A percentile compares a stretch with the other conserved stretches of the same genome.
These are phyloP conservation scores for Paraphaeosphaeria minitans DNA, from an alignment of 2,329 filamentous ascomycete species.

Conservation along the genomic window DNA sequence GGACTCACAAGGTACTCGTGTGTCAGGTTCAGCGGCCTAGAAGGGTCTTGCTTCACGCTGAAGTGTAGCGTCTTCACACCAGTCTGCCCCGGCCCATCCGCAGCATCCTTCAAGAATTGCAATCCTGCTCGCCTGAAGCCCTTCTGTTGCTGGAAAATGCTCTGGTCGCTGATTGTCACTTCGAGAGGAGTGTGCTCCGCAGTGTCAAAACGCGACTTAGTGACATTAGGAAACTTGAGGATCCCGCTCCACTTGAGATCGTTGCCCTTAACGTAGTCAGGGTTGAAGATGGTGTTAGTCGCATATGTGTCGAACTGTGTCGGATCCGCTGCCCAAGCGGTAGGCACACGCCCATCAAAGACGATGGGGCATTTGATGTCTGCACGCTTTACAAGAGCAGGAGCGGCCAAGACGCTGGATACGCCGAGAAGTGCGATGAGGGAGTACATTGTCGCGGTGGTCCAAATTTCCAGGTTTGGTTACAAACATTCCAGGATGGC, in stretches of 20 bases:
- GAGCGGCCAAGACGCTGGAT: slow-evolving; percentile 33
- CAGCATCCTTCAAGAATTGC: slow-evolving; percentile 56
- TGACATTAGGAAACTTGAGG: slow-evolving; percentile 54
- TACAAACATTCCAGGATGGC: neutral
- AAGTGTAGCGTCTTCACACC: slow-evolving; percentile 68
- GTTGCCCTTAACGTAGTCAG: slow-evolving; percentile 59
- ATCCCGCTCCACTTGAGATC: slow-evolving; percentile 59
- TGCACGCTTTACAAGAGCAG: slow-evolving; percentile 18
- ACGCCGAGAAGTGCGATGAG: slow-evolving; percentile 29
- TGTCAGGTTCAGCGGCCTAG: slow-evolving; percentile 60
- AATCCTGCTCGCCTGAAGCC: slow-evolving; percentile 67
- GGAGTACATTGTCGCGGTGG: slow-evolving; percentile 29
- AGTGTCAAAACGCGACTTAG: slow-evolving; percentile 55
- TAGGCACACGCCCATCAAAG: slow-evolving; percentile 44
- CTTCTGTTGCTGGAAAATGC: slow-evolving; percentile 64
- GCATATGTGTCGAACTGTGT: slow-evolving; percentile 40
- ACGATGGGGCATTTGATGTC: slow-evolving; percentile 43
- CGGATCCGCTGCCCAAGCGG: slow-evolving; percentile 24
- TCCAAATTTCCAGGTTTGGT: neutral
- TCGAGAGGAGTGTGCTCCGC: slow-evolving; percentile 54
- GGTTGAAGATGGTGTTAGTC: slow-evolving; percentile 54
- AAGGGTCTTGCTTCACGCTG: slow-evolving; percentile 59
- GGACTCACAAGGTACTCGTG: slow-evolving; percentile 64
- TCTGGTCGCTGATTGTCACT: slow-evolving; percentile 62
- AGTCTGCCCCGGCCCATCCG: slow-evolving; percentile 57